These are phyloP conservation scores for Leishmania lainsoni DNA, from an alignment of 208 protist genomes.

Conservation along the genomic window DNA sequence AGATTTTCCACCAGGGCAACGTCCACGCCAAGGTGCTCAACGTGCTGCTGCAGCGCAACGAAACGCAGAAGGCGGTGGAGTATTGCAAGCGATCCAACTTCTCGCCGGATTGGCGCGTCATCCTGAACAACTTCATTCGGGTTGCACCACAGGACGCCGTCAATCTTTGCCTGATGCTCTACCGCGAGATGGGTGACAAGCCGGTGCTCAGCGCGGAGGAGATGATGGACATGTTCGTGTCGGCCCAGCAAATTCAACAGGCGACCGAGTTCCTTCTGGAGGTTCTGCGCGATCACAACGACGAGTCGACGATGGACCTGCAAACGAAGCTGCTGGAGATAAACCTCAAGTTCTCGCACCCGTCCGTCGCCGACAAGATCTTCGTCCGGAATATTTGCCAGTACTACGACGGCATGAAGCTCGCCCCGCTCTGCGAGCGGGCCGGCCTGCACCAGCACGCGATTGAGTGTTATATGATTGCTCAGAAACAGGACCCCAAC, in stretches of 20 bases:
- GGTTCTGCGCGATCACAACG: constrained; percentile 92
- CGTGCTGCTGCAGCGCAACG: constrained; percentile 93
- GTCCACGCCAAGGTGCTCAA: constrained; percentile 95
- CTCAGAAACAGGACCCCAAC: constrained; percentile 76
- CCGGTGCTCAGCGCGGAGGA: constrained; percentile 85
- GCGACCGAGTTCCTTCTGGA: constrained; percentile 98
- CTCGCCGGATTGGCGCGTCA: constrained; percentile 95
- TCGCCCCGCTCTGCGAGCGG: constrained; percentile 98
- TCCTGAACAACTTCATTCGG: constrained; percentile 93
- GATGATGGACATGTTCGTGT: constrained; percentile 97
- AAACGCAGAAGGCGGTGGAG: constrained; percentile 97
- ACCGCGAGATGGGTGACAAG: constrained; percentile 73
- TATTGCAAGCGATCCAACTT: constrained; percentile 98
- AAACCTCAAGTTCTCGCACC: constrained; percentile 97
- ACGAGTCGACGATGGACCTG: constrained; percentile 92
- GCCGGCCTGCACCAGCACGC: constrained; percentile 97
- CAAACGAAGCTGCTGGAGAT: constrained; percentile 99
- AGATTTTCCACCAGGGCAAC: constrained; percentile 97
- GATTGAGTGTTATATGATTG: constrained; percentile 98
- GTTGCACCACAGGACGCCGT: constrained; percentile 93
- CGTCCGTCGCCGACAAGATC: constrained; percentile 98
- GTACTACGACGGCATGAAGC: constrained; percentile 96
- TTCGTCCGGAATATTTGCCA: constrained; percentile 96
- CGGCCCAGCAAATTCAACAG: constrained; percentile 95
- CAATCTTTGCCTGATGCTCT: constrained; percentile 93